Percentiles rank a stretch among this genome's conserved stretches.
These are phyloP conservation scores for Carex scoparia DNA, from an alignment of 176 grass and related monocot species.

Conservation along the genomic window DNA sequence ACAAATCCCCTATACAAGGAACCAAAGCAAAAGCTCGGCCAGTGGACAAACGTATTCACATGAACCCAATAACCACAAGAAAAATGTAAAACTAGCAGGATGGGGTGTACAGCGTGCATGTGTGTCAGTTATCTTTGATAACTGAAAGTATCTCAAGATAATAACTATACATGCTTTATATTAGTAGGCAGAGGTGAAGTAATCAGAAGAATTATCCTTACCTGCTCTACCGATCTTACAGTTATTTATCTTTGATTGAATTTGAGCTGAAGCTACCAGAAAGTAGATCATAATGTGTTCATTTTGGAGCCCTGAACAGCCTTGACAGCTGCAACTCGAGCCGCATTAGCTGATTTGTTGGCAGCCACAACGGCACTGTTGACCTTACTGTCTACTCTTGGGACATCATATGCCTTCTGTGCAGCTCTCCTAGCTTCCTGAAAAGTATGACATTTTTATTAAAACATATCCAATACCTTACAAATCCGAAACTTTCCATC, in stretches of 20 bases:
- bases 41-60: constrained; percentile 23
- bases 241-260: constrained; percentile 33
- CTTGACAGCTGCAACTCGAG: constrained; percentile 88
- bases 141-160: constrained; percentile 45
- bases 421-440: constrained; percentile 95
- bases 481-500: background rate
- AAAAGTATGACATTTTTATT: constrained; percentile 18
- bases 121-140: constrained; percentile 66
- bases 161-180: constrained; percentile 40
- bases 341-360: constrained; percentile 96
- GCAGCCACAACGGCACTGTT: constrained; percentile 73
- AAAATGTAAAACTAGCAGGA: constrained; percentile 21
- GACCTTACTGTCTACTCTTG: constrained; percentile 84
- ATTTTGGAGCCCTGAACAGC: constrained; percentile 73
- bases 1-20: constrained; percentile 24
- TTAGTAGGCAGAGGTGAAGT: constrained; percentile 45
- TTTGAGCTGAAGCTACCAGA: constrained; percentile 28
- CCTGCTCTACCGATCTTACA: constrained; percentile 22
- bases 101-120: background rate
- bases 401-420: constrained; percentile 70
- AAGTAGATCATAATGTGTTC: constrained; percentile 34
- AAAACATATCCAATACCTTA: constrained; percentile 8
- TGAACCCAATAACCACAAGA: constrained; percentile 22
- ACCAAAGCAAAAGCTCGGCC: constrained; percentile 1
- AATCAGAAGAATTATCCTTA: constrained; percentile 35